Evolutionary conservation across 225 moss, liverwort and hornwort species (phyloP).

Genomic region (Sphagnum contortum): DNA sequence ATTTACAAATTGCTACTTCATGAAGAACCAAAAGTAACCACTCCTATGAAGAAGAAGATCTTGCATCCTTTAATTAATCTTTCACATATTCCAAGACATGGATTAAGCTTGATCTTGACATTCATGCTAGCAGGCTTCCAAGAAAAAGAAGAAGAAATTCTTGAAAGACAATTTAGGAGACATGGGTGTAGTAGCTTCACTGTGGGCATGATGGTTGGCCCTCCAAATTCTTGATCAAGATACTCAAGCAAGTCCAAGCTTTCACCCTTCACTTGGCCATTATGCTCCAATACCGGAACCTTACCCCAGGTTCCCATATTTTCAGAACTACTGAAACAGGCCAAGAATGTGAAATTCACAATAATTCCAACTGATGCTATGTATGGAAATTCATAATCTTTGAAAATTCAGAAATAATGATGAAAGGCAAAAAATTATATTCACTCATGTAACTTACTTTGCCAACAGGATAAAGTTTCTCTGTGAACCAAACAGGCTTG

Average conservation of each 20-base stretch:
- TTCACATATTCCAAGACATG: no score
- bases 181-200: conserved; percentile 13
- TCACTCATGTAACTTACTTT: conserved; percentile 17
- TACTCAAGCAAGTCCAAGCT: conserved; percentile 50
- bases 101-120: no score
- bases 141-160: no score
- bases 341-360: not conserved
- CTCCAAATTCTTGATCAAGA: conserved; percentile 41
- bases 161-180: no score
- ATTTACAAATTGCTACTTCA: no score
- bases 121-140: no score
- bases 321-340: no score
- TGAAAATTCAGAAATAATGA: not conserved
- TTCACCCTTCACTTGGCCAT: conserved; percentile 49
- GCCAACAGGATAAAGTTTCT: conserved; percentile 35
- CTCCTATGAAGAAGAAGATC: no score
- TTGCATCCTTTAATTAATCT: no score
- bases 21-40: no score
- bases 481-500: conserved; percentile 48
- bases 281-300: conserved; percentile 54
- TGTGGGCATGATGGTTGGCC: conserved; percentile 31
- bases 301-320: conserved; percentile 1
- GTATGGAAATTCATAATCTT: no score
- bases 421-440: not conserved
- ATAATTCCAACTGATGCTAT: no score